Evolutionary conservation across 2,329 filamentous ascomycete species (phyloP).

Genomic region (Monilinia vaccinii-corymbosi): DNA sequence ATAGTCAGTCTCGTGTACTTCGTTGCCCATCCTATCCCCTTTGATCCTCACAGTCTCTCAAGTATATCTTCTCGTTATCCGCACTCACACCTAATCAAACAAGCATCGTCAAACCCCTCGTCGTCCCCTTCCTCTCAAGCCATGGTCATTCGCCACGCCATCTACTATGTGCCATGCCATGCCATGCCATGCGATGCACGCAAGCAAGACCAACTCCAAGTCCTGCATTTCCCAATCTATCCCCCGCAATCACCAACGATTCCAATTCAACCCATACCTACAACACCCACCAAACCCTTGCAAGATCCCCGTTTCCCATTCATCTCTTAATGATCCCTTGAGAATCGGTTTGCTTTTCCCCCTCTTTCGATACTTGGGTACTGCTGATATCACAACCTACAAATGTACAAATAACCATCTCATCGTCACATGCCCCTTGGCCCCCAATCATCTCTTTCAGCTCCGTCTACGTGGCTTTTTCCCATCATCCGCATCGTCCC

Average conservation of each 20-base stretch:
- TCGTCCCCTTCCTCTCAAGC: neutral
- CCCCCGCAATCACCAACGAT: constrained; percentile 3
- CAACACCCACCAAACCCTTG: neutral
- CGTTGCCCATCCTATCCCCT: neutral
- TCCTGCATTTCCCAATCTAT: neutral
- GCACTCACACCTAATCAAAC: neutral
- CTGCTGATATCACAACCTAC: neutral
- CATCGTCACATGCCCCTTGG: constrained; percentile 3
- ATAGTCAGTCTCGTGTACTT: neutral
- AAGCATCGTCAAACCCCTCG: neutral
- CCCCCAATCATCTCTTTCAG: neutral
- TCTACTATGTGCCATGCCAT: neutral
- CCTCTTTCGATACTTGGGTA: neutral
- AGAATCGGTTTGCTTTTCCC: neutral
- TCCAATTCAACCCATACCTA: neutral
- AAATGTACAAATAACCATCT: neutral
- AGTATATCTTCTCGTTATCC: neutral
- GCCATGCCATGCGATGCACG: neutral
- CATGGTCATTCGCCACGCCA: neutral
- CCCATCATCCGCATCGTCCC: too few relatives aligned
- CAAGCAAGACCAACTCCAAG: constrained; percentile 6
- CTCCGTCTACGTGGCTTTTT: neutral
- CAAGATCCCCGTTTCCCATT: neutral
- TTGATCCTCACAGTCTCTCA: neutral
- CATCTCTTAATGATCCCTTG: neutral